phyloP scores from a whole-genome alignment of 257 asterid species.

The Scutellaria minor region DNA sequence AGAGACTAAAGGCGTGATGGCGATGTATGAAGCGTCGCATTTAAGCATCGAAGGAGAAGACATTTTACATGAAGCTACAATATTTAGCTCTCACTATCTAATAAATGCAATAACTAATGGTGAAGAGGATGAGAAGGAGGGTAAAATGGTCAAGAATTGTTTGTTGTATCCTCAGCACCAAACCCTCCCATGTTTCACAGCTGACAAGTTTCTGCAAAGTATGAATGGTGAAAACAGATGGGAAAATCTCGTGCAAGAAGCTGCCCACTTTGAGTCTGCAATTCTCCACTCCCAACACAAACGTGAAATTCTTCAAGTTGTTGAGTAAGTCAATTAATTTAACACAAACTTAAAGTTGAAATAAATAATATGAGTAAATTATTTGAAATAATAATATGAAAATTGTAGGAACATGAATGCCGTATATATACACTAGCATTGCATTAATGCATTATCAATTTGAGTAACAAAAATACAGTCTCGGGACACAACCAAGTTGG shows the following conservation, averaged over 20 bases:
- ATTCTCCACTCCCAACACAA: not conserved
- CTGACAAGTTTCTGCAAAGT: not conserved
- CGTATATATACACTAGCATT: too few relatives aligned
- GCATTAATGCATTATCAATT: too few relatives aligned
- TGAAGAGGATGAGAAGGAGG: not conserved
- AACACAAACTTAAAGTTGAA: too few relatives aligned
- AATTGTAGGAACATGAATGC: too few relatives aligned
- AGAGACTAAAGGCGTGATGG: constrained; percentile 11
- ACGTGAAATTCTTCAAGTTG: constrained; percentile 28
- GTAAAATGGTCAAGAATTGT: not conserved
- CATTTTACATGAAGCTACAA: constrained; percentile 25
- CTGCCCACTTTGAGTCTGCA: constrained; percentile 5
- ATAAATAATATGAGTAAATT: too few relatives aligned
- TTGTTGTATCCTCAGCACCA: constrained; percentile 31
- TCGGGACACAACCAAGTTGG: too few relatives aligned
- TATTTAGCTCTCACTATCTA: not conserved
- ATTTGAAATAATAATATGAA: too few relatives aligned
- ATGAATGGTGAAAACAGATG: not conserved
- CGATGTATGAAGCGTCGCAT: constrained; percentile 31
- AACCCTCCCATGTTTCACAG: not conserved
- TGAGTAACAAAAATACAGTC: too few relatives aligned
- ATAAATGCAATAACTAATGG: not conserved
- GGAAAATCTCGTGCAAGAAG: constrained; percentile 26
- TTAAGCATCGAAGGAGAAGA: constrained; percentile 33
- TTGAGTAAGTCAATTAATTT: constrained; percentile 13